These are phyloP conservation scores for Hymenoscyphus infarciens DNA, from an alignment of 2,329 filamentous ascomycete genomes.

Conservation along the genomic window DNA sequence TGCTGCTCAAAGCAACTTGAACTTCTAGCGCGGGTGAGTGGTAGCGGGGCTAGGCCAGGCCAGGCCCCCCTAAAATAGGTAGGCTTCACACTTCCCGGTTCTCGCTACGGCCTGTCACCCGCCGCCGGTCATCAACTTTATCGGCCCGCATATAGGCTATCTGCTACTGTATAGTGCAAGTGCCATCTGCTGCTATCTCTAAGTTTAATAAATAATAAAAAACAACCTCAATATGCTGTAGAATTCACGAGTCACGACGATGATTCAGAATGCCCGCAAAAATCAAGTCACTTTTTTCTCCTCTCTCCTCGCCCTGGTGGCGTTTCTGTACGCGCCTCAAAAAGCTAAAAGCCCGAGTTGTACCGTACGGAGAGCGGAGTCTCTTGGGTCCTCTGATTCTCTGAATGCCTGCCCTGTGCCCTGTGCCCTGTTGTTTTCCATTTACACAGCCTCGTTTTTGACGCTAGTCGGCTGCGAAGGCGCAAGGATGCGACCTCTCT, in stretches of 20 bases:
- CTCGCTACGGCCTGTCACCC: conserved; percentile 2
- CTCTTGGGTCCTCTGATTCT: too few species aligned
- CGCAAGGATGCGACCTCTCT: background rate
- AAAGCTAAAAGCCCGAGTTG: background rate
- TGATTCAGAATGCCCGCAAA: background rate
- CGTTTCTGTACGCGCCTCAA: background rate
- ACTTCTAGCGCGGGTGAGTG: background rate
- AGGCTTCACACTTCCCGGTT: background rate
- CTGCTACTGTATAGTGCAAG: too few species aligned
- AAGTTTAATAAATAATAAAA: background rate
- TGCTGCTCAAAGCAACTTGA: background rate
- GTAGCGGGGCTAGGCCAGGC: background rate
- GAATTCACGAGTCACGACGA: background rate
- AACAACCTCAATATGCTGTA: background rate
- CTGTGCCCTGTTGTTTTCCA: too few species aligned
- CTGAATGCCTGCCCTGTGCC: too few species aligned
- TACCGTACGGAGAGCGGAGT: too few species aligned
- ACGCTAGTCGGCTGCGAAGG: conserved; percentile 1
- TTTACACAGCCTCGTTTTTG: conserved; percentile 7
- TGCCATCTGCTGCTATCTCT: background rate
- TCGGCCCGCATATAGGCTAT: background rate
- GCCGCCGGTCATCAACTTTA: background rate
- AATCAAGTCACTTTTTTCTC: background rate
- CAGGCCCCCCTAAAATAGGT: background rate
- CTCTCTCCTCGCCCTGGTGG: background rate